These are phyloP conservation scores for Fusarium algeriense DNA, from an alignment of 2,329 filamentous ascomycete genomes.

Conservation along the genomic window DNA sequence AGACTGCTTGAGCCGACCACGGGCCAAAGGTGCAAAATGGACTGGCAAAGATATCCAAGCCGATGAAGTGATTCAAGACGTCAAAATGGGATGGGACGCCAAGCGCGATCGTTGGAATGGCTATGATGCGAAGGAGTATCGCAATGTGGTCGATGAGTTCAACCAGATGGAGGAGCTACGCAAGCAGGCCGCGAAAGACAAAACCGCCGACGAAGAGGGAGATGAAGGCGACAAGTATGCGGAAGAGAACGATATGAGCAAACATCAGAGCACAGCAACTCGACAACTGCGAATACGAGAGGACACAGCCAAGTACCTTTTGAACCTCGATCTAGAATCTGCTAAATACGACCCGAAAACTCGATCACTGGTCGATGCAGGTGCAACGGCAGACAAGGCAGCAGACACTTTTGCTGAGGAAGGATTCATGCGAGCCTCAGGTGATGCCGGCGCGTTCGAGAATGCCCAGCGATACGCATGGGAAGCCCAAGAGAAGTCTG, in stretches of 20 bases:
- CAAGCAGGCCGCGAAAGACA: conserved; percentile 63
- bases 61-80: conserved; percentile 87
- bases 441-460: conserved; percentile 94
- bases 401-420: conserved; percentile 91
- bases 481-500: conserved; percentile 89
- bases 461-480: conserved; percentile 90
- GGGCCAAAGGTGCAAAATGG: conserved; percentile 91
- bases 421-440: conserved; percentile 88
- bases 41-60: conserved; percentile 94
- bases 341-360: conserved; percentile 99
- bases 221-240: conserved; percentile 82
- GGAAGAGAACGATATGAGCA: conserved; percentile 96
- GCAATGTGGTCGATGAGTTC: conserved; percentile 88
- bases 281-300: conserved; percentile 92
- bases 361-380: conserved; percentile 86
- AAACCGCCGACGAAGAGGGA: conserved; percentile 63
- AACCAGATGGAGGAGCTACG: conserved; percentile 84
- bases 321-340: conserved; percentile 95
- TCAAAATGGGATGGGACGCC: conserved; percentile 93
- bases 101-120: conserved; percentile 98
- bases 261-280: conserved; percentile 90
- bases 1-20: conserved; percentile 89
- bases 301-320: conserved; percentile 95
- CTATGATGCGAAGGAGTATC: conserved; percentile 91
- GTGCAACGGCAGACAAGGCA: conserved; percentile 82